These are phyloP conservation scores for Gossypium schwendimanii DNA, from an alignment of 441 rosid species.

Conservation along the genomic window DNA sequence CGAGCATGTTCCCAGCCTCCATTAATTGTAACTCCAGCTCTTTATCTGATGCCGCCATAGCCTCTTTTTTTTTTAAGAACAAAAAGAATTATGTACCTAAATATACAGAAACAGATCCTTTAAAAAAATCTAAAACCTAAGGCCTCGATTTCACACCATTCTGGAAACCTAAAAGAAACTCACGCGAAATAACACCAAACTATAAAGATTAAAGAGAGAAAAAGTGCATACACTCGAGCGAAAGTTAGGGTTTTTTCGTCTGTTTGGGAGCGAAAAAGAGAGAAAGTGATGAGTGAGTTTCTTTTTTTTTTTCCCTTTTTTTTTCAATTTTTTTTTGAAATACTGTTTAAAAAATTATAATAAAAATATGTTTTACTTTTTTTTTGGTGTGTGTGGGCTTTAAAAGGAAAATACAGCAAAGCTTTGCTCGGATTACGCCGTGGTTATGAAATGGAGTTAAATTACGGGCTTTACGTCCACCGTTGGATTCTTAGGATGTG, in stretches of 20 bases:
- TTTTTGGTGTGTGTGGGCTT: slow-evolving; percentile 10
- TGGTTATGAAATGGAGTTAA: slow-evolving; percentile 30
- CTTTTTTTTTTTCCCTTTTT: background rate
- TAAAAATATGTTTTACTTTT: too few species aligned
- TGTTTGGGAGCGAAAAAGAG: background rate
- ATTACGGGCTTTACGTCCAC: slow-evolving; percentile 29
- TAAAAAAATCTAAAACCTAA: slow-evolving; percentile 13
- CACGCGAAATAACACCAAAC: slow-evolving; percentile 12
- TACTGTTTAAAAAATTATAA: too few species aligned
- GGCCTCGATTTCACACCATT: slow-evolving; percentile 31
- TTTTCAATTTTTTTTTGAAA: too few species aligned
- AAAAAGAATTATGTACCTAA: slow-evolving; percentile 1
- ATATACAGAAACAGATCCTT: slow-evolving; percentile 30
- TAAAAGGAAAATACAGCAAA: slow-evolving; percentile 26
- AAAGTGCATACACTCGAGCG: background rate
- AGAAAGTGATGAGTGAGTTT: background rate
- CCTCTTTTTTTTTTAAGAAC: slow-evolving; percentile 8
- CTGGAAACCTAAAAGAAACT: slow-evolving; percentile 22
- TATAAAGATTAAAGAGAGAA: background rate
- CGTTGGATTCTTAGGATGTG: slow-evolving; percentile 16
- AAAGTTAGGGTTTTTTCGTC: background rate
- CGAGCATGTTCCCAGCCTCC: slow-evolving; percentile 68
- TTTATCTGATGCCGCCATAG: slow-evolving; percentile 48
- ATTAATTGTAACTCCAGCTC: slow-evolving; percentile 68
- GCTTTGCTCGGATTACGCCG: slow-evolving; percentile 33